A percentile compares a stretch with the other conserved stretches of the same genome.
These are phyloP conservation scores for Mycena venus DNA, from an alignment of 768 basidiomycete species.

Conservation along the genomic window DNA sequence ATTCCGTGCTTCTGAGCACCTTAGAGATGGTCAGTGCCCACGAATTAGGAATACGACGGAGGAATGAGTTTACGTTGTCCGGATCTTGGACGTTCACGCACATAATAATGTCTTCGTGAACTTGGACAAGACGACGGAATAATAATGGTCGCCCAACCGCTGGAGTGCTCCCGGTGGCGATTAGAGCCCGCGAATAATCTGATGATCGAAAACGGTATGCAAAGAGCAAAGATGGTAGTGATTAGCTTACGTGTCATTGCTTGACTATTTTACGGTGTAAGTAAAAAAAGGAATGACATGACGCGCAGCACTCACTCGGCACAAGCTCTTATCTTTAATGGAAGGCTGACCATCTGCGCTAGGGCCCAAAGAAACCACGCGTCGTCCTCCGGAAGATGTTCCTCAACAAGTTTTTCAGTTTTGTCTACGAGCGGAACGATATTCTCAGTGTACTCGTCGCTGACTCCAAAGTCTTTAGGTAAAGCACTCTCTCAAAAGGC, in stretches of 20 bases:
- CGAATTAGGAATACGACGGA: not conserved
- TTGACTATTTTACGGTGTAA: not conserved
- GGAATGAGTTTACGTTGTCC: not conserved
- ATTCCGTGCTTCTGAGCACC: not conserved
- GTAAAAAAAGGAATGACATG: not conserved
- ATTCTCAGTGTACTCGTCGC: not conserved
- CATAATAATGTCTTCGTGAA: conserved; percentile 3
- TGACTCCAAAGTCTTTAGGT: not conserved
- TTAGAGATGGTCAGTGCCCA: not conserved
- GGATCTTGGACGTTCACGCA: not conserved
- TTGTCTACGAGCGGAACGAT: not conserved
- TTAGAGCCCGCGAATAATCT: conserved; percentile 8
- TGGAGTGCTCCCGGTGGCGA: not conserved
- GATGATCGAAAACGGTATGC: not conserved
- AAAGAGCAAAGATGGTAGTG: not conserved
- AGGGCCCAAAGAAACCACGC: not conserved
- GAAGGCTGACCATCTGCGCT: not conserved
- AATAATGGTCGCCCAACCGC: not conserved
- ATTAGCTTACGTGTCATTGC: not conserved
- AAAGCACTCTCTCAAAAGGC: not conserved
- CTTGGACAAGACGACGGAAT: not conserved
- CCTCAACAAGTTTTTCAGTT: not conserved
- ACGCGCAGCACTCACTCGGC: not conserved
- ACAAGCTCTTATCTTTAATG: not conserved
- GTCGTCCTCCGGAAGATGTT: not conserved